Evolutionary conservation across 2,329 filamentous ascomycete species (phyloP), one percentile per base, ranked within the genome.

Genomic region (Neopestalotiopsis sp.): DNA sequence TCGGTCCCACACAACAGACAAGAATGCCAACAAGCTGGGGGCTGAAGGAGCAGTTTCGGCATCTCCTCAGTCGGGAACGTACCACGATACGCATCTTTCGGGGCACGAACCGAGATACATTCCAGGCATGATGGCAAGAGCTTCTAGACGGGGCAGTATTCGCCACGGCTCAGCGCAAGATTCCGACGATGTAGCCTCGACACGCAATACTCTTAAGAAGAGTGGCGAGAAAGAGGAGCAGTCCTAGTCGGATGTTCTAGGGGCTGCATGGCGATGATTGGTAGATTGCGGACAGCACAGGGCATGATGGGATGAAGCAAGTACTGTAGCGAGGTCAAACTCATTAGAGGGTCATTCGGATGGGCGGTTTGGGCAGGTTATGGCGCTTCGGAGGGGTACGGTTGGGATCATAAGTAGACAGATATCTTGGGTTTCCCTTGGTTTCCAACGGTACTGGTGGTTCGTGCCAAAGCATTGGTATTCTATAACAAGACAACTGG

Each of bases 21-120:
- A 40, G 63, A 65, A 40, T 24, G 73, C 76, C 20, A 78, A 67
- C 72, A 77, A n/a, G 77, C 75, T 76, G 38, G 24, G 24, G 24
- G 24, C 30, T 12, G 60, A 66, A 28, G n/a, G 17, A 12, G 10
- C 56, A 20, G 45, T 67, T 17, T 70, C 70, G 34, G 68, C 65
- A n/a, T 71, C 73, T 71, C 75, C 67, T 40, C 66, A 71, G 38
- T 67, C 72, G 7, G 80, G 84, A 66, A 30, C 45, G n/a, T 52
- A 58, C 49, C 75, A 81, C 61, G 82, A 86, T 69, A 73, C 82
- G 67, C 84, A 88, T 72, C 76, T 89, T 12, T 87, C 84, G 13
- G 88, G 86, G 3, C 85, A 83, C 63, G 91, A 94, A 77, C 92
- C 91, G 12, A 87, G 85, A 71, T 89, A 94, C 71, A 92, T 94